Evolutionary conservation across 106 monocot genomes (phyloP), one percentile per base, ranked within the genome.

Genomic region (Posidonia australis): DNA sequence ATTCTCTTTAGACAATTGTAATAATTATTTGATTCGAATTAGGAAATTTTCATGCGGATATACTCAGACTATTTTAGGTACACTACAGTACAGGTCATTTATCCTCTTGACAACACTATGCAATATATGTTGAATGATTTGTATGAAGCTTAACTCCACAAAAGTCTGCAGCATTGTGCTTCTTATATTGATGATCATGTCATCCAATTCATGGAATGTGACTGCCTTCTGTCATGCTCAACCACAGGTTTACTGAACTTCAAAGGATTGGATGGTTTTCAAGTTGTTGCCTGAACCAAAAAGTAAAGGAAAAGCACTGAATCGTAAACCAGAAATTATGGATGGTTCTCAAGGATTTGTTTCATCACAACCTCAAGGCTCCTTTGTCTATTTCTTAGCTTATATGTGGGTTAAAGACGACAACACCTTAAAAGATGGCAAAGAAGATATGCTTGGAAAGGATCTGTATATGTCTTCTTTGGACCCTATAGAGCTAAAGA

Each of bases 391-490:
- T 17, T 29, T 29, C 13, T 58, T 58, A 26, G 25, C 58, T 58
- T 26, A 28, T 58, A 58, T 17, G 28, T 58, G 25, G 58, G 28
- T 58, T 16, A 58, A 58, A 58, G 28, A 58, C 28, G 17, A 29
- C 26, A 58, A 30, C 14, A 57, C 57, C 58, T 58, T 58, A 3
- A 31, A 26, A 23, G 26, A 58, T 28, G 58, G 26, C 17, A 31
- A 31, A 0, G 28, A 29, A 58, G 7, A 31, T 17, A 17, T 17
- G 13, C 24, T 58, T 29, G 58, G 58, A 16, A 58, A 58, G 16
- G 28, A 58, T 58, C 58, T 29, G 16, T 58, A 58, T 30, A 17
- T 58, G 1, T 16, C 58, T 58, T 58, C 58, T 58, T 58, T 58
- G 13, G 14, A 58, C 3, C 28, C 30, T 58, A 18, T 29, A 58